These are phyloP conservation scores for Penicillium sclerotiorum DNA, from an alignment of 2,329 filamentous ascomycete genomes.

Conservation along the genomic window DNA sequence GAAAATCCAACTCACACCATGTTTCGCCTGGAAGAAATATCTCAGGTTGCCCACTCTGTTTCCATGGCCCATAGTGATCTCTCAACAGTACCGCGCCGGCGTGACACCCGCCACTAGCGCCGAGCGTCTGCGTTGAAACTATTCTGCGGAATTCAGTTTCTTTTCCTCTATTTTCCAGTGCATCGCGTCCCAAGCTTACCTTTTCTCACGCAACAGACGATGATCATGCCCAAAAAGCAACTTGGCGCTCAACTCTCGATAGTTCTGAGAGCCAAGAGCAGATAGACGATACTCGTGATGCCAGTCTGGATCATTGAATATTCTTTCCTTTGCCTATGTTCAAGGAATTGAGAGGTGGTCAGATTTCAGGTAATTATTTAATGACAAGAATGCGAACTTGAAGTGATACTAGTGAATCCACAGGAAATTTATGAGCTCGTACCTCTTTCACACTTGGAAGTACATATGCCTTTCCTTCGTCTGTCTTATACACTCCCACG, in stretches of 20 bases:
- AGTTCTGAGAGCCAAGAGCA: constrained; percentile 10
- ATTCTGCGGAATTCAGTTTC: constrained; percentile 2
- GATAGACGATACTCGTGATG: constrained; percentile 19
- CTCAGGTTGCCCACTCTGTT: constrained; percentile 7
- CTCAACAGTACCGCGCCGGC: constrained; percentile 10
- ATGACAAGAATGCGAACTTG: neutral
- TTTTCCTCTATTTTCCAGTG: neutral
- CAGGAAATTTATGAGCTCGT: neutral
- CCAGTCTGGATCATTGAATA: constrained; percentile 17
- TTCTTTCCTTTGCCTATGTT: constrained; percentile 14
- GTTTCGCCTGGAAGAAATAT: constrained; percentile 17
- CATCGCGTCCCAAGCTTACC: neutral
- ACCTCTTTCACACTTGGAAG: constrained; percentile 17
- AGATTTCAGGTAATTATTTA: neutral
- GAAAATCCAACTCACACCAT: constrained; percentile 6
- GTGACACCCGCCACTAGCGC: constrained; percentile 17
- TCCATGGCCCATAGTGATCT: constrained; percentile 17
- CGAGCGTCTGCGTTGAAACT: constrained; percentile 15
- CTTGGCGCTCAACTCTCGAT: constrained; percentile 12
- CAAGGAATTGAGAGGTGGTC: too few species aligned
- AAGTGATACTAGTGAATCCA: too few species aligned
- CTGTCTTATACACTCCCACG: constrained; percentile 18
- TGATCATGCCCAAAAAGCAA: constrained; percentile 15
- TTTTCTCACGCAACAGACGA: constrained; percentile 16
- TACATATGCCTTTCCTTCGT: constrained; percentile 16